phyloP scores from a whole-genome alignment of 2,329 filamentous ascomycete species.

The Ceratocystis diversiconidia region DNA sequence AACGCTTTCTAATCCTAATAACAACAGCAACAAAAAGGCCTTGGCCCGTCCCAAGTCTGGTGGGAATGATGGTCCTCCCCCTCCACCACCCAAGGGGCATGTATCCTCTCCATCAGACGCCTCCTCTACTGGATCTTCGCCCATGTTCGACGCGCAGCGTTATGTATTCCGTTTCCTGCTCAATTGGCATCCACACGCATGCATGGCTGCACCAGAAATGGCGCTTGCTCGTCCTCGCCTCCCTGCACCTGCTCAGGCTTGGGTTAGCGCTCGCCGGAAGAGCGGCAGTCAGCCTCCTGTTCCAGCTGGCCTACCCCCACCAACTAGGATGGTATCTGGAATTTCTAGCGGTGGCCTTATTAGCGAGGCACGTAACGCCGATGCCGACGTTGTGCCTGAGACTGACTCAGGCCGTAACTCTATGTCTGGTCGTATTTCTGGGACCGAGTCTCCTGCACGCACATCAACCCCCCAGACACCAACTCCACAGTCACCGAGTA shows the following conservation, averaged over 20 bases:
- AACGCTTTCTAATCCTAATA: constrained; percentile 22
- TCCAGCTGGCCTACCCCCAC: constrained; percentile 29
- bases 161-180: constrained; percentile 65
- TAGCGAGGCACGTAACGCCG: constrained; percentile 38
- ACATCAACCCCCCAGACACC: constrained; percentile 3
- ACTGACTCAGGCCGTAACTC: constrained; percentile 20
- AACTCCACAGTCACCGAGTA: background rate
- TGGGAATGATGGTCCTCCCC: constrained; percentile 21
- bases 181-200: constrained; percentile 39
- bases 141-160: constrained; percentile 39
- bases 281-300: constrained; percentile 28
- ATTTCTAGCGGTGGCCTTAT: constrained; percentile 33
- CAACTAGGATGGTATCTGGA: constrained; percentile 36
- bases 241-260: constrained; percentile 54
- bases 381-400: constrained; percentile 26
- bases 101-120: constrained; percentile 33
- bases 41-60: background rate
- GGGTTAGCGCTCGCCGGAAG: constrained; percentile 34
- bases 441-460: constrained; percentile 4
- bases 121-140: constrained; percentile 41
- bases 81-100: constrained; percentile 25
- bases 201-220: constrained; percentile 30
- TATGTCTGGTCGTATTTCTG: constrained; percentile 6
- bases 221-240: constrained; percentile 52
- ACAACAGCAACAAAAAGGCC: background rate